Evolutionary conservation across 768 basidiomycete genomes (phyloP).

Genomic region (Podaxis carcinomalis): DNA sequence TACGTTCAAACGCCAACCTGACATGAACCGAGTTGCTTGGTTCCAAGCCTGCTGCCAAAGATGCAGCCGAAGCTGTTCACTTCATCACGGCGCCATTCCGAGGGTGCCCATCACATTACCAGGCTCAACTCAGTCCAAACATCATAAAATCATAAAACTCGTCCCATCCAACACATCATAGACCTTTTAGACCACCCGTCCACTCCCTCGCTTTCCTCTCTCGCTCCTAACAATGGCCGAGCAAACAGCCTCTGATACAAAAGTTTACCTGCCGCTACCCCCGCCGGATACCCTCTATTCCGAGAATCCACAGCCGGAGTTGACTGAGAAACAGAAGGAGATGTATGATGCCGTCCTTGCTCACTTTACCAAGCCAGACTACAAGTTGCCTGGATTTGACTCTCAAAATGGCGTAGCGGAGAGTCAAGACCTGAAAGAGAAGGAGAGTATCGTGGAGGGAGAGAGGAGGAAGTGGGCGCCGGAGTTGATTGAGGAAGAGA

Average conservation of each 20-base stretch:
- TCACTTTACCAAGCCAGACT: conserved; percentile 2
- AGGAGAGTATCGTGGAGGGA: background rate
- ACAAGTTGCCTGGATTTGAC: conserved; percentile 9
- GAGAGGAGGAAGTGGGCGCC: conserved; percentile 21
- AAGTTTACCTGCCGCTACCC: conserved; percentile 6
- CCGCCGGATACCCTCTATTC: conserved; percentile 5
- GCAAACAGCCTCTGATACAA: background rate
- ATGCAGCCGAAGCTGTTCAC: too few species aligned
- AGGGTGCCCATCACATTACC: background rate
- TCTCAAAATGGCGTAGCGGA: background rate
- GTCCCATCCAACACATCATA: background rate
- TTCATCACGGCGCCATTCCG: too few species aligned
- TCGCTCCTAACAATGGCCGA: background rate
- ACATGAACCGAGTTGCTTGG: too few species aligned
- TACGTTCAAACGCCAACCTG: too few species aligned
- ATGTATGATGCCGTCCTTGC: conserved; percentile 6
- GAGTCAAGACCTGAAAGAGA: background rate
- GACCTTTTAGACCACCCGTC: background rate
- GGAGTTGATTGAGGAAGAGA: conserved; percentile 58
- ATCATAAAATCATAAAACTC: background rate
- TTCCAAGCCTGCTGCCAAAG: too few species aligned
- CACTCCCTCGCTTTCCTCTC: background rate
- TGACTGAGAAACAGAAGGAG: conserved; percentile 6
- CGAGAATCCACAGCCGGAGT: conserved; percentile 3
- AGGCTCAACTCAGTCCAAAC: background rate